Evolutionary conservation across 805 yeast genomes (phyloP), one percentile per base, ranked within the genome.

Genomic region (Cyberlindnera samutprakarnensis): DNA sequence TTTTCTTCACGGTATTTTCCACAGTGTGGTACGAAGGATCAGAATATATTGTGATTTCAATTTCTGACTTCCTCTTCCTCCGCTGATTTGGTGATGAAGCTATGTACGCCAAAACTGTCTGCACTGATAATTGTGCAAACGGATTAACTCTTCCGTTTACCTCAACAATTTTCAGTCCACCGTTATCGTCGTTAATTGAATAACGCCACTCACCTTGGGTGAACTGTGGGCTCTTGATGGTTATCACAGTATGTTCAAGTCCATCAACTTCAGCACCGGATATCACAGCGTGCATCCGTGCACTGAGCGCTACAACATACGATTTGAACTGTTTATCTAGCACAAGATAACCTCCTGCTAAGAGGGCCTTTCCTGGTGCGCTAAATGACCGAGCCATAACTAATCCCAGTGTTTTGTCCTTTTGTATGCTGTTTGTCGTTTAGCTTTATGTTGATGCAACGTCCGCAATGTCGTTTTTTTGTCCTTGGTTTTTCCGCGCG

Each of bases 281-380:
- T 9, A 74, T 66, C 7, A 77, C 66, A 2, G 94, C 85, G 53
- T 88, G 88, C 84, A 92, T 90, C 41, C 97, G 68, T 5, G 95
- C 74, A 1, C 94, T 81, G 13, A 92, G 68, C 0, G 95, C 97
- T 10, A 90, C 77, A 4, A 84, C 94, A 52, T 78, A 82, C 0
- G 95, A 75, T 28, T 66, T 59, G 59, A 81, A 88, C 23, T 56
- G 56, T 0, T 88, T 88, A 37, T 83, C 92, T 14, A 92, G 61
- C 0, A 92, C 97, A 21, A 92, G 66, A 53, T 92, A 92, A 0
- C 98, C 98, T 14, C 98, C 98, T 1, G 92, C 96, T 10, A 92
- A 47, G 18, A 92, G 63, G 1, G 96, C 97, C 55, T 92, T 92
- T 0, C 97, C 96, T 0, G 98, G 96, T 0, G 97, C 94, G 50